Evolutionary conservation across 179 eudicot species (phyloP).

Genomic region (Silene noctiflora): DNA sequence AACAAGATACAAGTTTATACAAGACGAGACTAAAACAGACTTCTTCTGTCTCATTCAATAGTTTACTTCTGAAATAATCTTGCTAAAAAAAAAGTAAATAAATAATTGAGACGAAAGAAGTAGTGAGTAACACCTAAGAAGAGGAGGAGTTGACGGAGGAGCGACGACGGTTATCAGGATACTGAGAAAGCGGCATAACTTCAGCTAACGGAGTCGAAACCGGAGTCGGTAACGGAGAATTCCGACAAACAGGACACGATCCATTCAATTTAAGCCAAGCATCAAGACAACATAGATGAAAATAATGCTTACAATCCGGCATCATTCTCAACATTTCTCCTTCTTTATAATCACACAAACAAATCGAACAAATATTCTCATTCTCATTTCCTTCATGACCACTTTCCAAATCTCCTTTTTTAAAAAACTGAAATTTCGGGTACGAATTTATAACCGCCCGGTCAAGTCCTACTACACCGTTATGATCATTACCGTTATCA

Average conservation of each 20-base stretch:
- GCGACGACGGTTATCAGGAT: slow-evolving; percentile 52
- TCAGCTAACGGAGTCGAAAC: slow-evolving; percentile 76
- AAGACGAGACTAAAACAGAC: not conserved
- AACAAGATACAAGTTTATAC: not conserved
- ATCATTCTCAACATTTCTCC: slow-evolving; percentile 72
- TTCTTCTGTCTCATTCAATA: too few relatives aligned
- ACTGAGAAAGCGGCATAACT: slow-evolving; percentile 78
- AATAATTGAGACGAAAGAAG: not conserved
- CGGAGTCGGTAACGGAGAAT: slow-evolving; percentile 84
- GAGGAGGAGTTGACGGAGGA: slow-evolving; percentile 24
- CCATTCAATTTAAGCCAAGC: slow-evolving; percentile 82
- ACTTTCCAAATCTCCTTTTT: slow-evolving; percentile 1
- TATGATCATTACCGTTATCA: slow-evolving; percentile 7
- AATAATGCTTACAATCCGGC: slow-evolving; percentile 76
- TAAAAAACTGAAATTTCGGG: slow-evolving; percentile 54
- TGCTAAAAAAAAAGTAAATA: not conserved
- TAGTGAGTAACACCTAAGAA: not conserved
- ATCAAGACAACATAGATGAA: slow-evolving; percentile 66
- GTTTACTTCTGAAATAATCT: not conserved
- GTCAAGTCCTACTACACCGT: slow-evolving; percentile 54
- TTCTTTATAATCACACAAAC: slow-evolving; percentile 70
- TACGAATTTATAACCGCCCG: slow-evolving; percentile 63
- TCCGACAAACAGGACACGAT: slow-evolving; percentile 80
- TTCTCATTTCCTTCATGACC: too few relatives aligned
- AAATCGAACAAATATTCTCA: slow-evolving; percentile 57